phyloP scores from a whole-genome alignment of 306 rosid genomes.

The Fragaria nilgerrensis region DNA sequence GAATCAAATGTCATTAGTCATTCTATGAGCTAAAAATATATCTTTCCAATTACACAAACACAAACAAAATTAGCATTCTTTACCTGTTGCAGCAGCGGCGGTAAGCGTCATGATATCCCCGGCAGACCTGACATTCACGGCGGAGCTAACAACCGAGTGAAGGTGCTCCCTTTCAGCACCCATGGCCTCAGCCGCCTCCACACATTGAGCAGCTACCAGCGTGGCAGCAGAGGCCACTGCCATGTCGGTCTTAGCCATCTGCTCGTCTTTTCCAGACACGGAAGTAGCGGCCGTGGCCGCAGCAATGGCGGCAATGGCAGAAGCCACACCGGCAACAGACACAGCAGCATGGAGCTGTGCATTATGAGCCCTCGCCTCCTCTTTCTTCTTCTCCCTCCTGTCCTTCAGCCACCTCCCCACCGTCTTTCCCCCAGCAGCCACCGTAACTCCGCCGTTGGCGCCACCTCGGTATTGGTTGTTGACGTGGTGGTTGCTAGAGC shows the following conservation, averaged over 20 bases:
- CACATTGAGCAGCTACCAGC: conserved; percentile 88
- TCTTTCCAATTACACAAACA: not conserved
- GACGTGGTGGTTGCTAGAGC: conserved; percentile 34
- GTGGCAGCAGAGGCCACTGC: conserved; percentile 97
- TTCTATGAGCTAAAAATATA: not conserved
- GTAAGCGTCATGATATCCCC: conserved; percentile 90
- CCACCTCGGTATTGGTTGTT: conserved; percentile 36
- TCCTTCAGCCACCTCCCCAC: conserved; percentile 96
- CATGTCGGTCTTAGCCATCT: conserved; percentile 65
- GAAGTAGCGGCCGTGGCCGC: conserved; percentile 76
- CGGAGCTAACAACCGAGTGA: conserved; percentile 72
- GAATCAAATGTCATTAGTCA: conserved; percentile 9
- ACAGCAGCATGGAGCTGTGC: conserved; percentile 91
- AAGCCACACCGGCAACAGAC: conserved; percentile 87
- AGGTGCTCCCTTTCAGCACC: conserved; percentile 94
- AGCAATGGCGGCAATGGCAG: conserved; percentile 79
- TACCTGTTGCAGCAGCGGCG: conserved; percentile 90
- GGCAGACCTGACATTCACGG: conserved; percentile 84
- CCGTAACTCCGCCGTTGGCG: conserved; percentile 12
- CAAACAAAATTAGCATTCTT: not conserved
- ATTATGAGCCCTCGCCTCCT: conserved; percentile 76
- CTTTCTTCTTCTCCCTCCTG: conserved; percentile 88
- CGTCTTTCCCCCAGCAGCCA: conserved; percentile 57
- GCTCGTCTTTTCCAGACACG: conserved; percentile 53
- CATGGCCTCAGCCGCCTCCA: conserved; percentile 87